phyloP scores from a whole-genome alignment of 306 rosid species.

The Ziziphus jujuba region DNA sequence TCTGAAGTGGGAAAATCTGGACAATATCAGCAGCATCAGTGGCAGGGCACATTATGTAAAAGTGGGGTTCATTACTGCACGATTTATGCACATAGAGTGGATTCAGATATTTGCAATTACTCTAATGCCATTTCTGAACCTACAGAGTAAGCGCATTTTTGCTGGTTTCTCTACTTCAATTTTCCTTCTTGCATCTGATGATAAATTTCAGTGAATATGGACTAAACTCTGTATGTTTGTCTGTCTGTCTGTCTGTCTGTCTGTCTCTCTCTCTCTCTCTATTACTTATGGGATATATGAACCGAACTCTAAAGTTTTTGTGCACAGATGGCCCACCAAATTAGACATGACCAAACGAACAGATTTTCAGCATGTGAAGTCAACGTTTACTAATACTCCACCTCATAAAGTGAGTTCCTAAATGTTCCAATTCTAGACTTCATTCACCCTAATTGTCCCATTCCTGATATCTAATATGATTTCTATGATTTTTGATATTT shows the following conservation, averaged over 20 bases:
- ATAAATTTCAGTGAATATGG: conserved; percentile 2
- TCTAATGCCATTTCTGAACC: conserved; percentile 78
- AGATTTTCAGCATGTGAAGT: conserved; percentile 77
- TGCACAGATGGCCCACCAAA: conserved; percentile 86
- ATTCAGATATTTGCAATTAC: conserved; percentile 71
- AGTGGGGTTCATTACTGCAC: conserved; percentile 94
- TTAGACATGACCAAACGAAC: conserved; percentile 96
- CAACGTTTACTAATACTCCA: conserved; percentile 77
- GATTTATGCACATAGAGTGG: conserved; percentile 66
- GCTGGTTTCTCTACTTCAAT: conserved; percentile 6
- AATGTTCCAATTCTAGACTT: conserved; percentile 16
- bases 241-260: no score
- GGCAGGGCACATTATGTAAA: conserved; percentile 89
- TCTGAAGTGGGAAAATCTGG: conserved; percentile 45
- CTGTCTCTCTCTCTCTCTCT: background rate
- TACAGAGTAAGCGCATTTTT: conserved; percentile 52
- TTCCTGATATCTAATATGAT: background rate
- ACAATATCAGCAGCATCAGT: conserved; percentile 49
- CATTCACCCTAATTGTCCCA: background rate
- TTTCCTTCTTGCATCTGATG: conserved; percentile 24
- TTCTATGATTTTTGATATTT: conserved; percentile 25
- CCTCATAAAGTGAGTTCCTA: conserved; percentile 67
- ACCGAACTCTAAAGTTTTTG: conserved; percentile 18
- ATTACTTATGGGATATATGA: background rate
- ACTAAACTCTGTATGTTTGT: no score